Conservation (phyloP, 768 basidiomycete species). For the Leucocoprinus birnbaumii region DNA sequence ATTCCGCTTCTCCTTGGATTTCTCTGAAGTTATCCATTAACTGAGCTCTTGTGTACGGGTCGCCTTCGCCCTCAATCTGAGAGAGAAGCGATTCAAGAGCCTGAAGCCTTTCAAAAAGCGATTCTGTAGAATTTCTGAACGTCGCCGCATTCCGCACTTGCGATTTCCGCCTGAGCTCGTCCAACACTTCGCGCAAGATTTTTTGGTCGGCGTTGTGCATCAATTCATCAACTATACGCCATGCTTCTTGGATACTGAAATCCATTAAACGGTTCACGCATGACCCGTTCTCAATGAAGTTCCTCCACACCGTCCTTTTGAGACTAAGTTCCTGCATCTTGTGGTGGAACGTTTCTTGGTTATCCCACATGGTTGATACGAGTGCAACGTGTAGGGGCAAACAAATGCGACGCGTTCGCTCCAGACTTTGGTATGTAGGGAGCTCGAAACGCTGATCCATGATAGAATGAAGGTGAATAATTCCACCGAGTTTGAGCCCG, state of each 20-base stretch:
- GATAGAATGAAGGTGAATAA: constrained; percentile 40
- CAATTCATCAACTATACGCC: constrained; percentile 23
- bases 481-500: constrained; percentile 24
- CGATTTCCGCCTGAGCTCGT: constrained; percentile 23
- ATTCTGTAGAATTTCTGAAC: constrained; percentile 25
- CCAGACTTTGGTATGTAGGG: constrained; percentile 27
- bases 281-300: constrained; percentile 24
- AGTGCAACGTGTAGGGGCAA: constrained; percentile 23
- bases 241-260: constrained; percentile 20
- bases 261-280: constrained; percentile 20
- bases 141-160: constrained; percentile 28
- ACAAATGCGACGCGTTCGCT: constrained; percentile 26
- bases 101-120: constrained; percentile 20
- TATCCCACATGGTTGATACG: constrained; percentile 38
- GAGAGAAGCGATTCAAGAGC: neutral
- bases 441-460: constrained; percentile 33
- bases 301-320: constrained; percentile 24
- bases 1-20: too few species aligned
- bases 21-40: too few species aligned
- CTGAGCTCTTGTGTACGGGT: too few species aligned
- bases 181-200: constrained; percentile 28
- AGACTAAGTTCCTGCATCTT: constrained; percentile 25
- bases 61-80: constrained; percentile 2
- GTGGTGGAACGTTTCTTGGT: constrained; percentile 18
- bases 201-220: constrained; percentile 6